Conservation (phyloP, 352 stramenopile genomes). For the Thraustochytrium striatum region DNA sequence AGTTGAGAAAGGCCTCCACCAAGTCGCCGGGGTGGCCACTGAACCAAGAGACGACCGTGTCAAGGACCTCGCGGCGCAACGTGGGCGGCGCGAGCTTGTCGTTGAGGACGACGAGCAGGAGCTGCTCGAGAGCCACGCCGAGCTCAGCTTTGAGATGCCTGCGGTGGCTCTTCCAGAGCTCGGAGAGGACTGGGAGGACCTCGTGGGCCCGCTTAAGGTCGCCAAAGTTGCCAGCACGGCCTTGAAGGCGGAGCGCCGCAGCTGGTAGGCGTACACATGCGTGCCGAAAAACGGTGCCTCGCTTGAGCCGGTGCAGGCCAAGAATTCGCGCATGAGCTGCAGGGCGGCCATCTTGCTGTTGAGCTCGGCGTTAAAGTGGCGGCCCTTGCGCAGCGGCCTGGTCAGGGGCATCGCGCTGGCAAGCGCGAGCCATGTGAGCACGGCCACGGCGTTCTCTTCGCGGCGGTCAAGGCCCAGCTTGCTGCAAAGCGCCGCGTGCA, state of each 20-base stretch:
- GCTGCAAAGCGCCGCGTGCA: conserved; percentile 15
- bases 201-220: conserved; percentile 22
- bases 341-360: conserved; percentile 18
- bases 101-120: conserved; percentile 16
- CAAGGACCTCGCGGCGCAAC: conserved; percentile 28
- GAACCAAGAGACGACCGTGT: not conserved
- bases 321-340: conserved; percentile 31
- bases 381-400: conserved; percentile 22
- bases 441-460: conserved; percentile 11
- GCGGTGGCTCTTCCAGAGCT: conserved; percentile 33
- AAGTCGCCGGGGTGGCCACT: conserved; percentile 29
- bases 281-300: conserved; percentile 15
- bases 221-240: not conserved
- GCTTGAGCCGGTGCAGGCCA: not conserved
- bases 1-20: conserved; percentile 37
- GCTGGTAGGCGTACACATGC: conserved; percentile 17
- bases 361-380: conserved; percentile 36
- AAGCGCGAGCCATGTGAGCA: conserved; percentile 15
- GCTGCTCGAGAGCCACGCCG: conserved; percentile 24
- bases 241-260: conserved; percentile 21
- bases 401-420: conserved; percentile 28
- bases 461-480: not conserved
- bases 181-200: conserved; percentile 8
- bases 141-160: conserved; percentile 30
- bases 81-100: conserved; percentile 14